Percentiles rank a stretch among this genome's conserved stretches.
phyloP scores from a whole-genome alignment of 2,329 filamentous ascomycete genomes.

The Madurella fahalii region DNA sequence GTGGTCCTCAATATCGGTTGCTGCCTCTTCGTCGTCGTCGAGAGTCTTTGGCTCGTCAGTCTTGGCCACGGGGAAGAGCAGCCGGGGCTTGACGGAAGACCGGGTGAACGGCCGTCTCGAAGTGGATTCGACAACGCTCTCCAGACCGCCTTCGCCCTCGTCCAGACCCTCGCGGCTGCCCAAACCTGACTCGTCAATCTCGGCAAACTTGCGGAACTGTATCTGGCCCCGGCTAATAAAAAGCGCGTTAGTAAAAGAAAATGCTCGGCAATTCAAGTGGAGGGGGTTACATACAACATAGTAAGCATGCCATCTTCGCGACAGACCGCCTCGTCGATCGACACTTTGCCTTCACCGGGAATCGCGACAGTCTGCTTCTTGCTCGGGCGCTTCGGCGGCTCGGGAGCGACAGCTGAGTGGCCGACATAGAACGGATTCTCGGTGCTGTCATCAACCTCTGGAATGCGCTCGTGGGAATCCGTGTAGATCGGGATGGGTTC shows the following conservation, averaged over 20 bases:
- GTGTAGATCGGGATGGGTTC: slow-evolving; percentile 69
- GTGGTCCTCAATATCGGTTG: slow-evolving; percentile 56
- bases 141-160: slow-evolving; percentile 31
- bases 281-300: slow-evolving; percentile 63
- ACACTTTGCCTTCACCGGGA: slow-evolving; percentile 53
- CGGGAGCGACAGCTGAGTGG: slow-evolving; percentile 34
- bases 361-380: slow-evolving; percentile 53
- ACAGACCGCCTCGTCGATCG: slow-evolving; percentile 58
- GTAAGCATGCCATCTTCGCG: slow-evolving; percentile 72
- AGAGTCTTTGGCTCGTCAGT: slow-evolving; percentile 36
- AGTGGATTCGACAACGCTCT: slow-evolving; percentile 33
- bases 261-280: neutral
- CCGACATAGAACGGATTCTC: slow-evolving; percentile 70
- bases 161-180: slow-evolving; percentile 34
- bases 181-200: slow-evolving; percentile 32
- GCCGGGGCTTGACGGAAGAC: slow-evolving; percentile 66
- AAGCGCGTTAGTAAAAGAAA: slow-evolving; percentile 2
- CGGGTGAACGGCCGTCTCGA: slow-evolving; percentile 52
- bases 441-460: slow-evolving; percentile 58
- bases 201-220: slow-evolving; percentile 65
- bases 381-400: slow-evolving; percentile 47
- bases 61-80: slow-evolving; percentile 61
- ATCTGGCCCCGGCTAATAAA: slow-evolving; percentile 68
- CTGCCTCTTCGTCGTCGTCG: slow-evolving; percentile 56
- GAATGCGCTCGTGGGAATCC: slow-evolving; percentile 73